Percentiles rank a stretch among this genome's conserved stretches.
These are phyloP conservation scores for Raffaelea ambrosiae DNA, from an alignment of 2,329 filamentous ascomycete species.

Conservation along the genomic window DNA sequence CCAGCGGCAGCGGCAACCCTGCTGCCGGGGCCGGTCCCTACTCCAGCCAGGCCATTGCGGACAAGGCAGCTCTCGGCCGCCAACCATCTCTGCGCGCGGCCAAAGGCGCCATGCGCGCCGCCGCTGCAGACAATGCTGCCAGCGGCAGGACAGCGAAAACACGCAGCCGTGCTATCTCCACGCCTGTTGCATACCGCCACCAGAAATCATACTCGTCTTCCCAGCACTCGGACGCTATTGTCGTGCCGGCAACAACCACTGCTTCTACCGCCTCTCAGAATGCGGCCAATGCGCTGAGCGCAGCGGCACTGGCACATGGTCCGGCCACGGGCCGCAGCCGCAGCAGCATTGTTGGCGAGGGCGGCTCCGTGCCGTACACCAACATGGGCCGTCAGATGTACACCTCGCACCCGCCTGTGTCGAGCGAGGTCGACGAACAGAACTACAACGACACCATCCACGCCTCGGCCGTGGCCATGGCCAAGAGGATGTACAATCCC, in stretches of 20 bases:
- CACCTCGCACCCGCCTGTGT: conserved; percentile 64
- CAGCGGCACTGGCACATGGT: conserved; percentile 60
- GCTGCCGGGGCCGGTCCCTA: conserved; percentile 25
- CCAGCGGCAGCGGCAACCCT: conserved; percentile 10
- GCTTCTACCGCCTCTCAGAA: not conserved
- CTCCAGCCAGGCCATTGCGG: not conserved
- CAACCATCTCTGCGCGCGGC: conserved; percentile 67
- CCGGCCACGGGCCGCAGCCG: conserved; percentile 11
- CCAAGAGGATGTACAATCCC: conserved; percentile 71
- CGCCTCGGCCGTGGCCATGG: conserved; percentile 83
- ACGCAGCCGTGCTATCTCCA: conserved; percentile 54
- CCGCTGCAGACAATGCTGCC: not conserved
- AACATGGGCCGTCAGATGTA: conserved; percentile 69
- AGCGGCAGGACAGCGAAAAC: conserved; percentile 31
- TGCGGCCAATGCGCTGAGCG: conserved; percentile 40
- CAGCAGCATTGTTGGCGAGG: conserved; percentile 40
- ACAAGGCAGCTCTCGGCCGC: conserved; percentile 31
- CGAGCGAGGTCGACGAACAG: conserved; percentile 64
- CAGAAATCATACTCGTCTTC: conserved; percentile 21
- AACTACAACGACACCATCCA: conserved; percentile 63
- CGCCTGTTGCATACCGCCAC: conserved; percentile 31
- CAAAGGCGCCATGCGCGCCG: conserved; percentile 61
- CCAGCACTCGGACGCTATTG: conserved; percentile 17
- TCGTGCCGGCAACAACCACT: conserved; percentile 47
- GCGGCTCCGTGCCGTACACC: conserved; percentile 58